phyloP scores from a whole-genome alignment of 2,329 filamentous ascomycete species.

The Ophidiomyces ophidiicola region DNA sequence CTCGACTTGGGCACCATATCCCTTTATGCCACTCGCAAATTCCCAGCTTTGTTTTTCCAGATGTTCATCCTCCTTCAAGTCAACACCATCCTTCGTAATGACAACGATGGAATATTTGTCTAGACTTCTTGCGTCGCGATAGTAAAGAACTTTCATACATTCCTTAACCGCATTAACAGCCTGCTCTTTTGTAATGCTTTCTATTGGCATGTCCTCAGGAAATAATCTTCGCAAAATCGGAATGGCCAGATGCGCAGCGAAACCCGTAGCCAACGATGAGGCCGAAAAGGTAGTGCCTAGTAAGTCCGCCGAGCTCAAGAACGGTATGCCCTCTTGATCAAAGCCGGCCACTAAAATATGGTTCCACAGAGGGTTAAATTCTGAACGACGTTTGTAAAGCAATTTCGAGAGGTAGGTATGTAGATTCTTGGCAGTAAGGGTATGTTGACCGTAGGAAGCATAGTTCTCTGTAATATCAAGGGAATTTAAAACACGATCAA shows the following conservation, averaged over 20 bases:
- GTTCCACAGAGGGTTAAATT: slow-evolving; percentile 98
- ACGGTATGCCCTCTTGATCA: slow-evolving; percentile 66
- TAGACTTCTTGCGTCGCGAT: slow-evolving; percentile 85
- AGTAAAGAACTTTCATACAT: slow-evolving; percentile 97
- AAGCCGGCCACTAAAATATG: slow-evolving; percentile 82
- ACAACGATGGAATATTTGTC: slow-evolving; percentile 87
- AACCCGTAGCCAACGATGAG: slow-evolving; percentile 84
- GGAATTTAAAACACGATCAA: slow-evolving; percentile 76
- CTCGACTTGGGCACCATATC: slow-evolving; percentile 74
- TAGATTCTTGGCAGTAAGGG: slow-evolving; percentile 79
- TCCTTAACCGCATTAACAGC: slow-evolving; percentile 73
- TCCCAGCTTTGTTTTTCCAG: slow-evolving; percentile 95
- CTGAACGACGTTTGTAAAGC: slow-evolving; percentile 84
- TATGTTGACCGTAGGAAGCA: slow-evolving; percentile 38
- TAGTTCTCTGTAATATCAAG: slow-evolving; percentile 78
- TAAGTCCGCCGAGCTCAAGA: slow-evolving; percentile 82
- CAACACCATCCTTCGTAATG: slow-evolving; percentile 77
- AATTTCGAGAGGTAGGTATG: slow-evolving; percentile 95
- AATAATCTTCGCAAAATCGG: slow-evolving; percentile 76
- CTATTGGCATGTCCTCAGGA: slow-evolving; percentile 68
- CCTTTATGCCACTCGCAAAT: slow-evolving; percentile 87
- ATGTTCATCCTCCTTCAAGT: slow-evolving; percentile 71
- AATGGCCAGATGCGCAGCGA: slow-evolving; percentile 82
- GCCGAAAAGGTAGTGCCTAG: slow-evolving; percentile 83
- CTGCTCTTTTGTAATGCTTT: slow-evolving; percentile 59